Conservation (phyloP, 805 yeast species). For the Pachysolen tannophilus region DNA sequence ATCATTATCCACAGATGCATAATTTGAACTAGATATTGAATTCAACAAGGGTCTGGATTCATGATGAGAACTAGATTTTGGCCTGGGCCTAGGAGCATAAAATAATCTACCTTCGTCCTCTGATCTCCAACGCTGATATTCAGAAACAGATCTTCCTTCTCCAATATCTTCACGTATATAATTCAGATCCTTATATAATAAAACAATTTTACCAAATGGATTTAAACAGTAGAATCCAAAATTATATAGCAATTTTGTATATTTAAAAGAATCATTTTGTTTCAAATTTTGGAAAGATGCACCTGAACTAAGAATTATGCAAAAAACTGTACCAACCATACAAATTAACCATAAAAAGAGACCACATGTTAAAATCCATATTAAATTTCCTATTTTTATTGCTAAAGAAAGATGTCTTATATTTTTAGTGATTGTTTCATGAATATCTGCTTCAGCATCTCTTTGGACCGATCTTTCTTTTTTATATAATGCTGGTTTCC, state of each 20-base stretch:
- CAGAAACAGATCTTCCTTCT: constrained; percentile 79
- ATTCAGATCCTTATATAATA: constrained; percentile 67
- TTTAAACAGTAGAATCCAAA: constrained; percentile 65
- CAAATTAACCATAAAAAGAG: constrained; percentile 47
- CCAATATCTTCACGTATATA: constrained; percentile 82
- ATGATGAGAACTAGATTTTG: constrained; percentile 2
- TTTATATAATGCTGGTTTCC: constrained; percentile 97
- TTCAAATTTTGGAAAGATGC: constrained; percentile 36
- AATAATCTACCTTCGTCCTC: constrained; percentile 72
- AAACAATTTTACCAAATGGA: constrained; percentile 90
- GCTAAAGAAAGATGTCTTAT: constrained; percentile 47
- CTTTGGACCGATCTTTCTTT: constrained; percentile 86
- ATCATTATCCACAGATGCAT: constrained; percentile 9
- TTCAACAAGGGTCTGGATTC: not conserved
- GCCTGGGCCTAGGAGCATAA: constrained; percentile 52
- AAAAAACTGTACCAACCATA: constrained; percentile 36
- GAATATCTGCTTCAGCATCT: constrained; percentile 90
- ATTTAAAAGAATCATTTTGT: constrained; percentile 42
- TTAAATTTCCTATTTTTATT: constrained; percentile 56
- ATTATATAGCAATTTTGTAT: constrained; percentile 50
- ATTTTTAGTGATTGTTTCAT: constrained; percentile 46
- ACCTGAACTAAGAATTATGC: constrained; percentile 33
- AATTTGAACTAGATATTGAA: constrained; percentile 23
- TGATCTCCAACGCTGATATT: constrained; percentile 83
- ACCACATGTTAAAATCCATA: constrained; percentile 78